Base-by-base conservation (phyloP, 2,329 filamentous ascomycete genomes). In the Emergomyces pasteurianus region DNA sequence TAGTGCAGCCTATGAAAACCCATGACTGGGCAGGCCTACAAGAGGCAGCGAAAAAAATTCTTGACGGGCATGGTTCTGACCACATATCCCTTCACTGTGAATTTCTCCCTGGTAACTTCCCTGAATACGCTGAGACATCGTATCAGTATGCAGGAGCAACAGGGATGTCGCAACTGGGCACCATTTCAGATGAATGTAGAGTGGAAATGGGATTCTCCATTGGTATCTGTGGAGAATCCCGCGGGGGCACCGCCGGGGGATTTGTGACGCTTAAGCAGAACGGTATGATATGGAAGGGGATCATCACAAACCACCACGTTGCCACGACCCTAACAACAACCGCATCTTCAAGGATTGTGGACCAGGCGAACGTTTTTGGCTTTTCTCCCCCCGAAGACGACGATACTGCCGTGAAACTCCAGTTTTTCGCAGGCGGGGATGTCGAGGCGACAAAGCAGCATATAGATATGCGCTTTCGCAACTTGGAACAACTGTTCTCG, bases 171-270 rank as follows among this genome's bases (percentile, higher is more conserved):
- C 38, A 26, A 21, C 23, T 36, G 34, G 31, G 40, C 40, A 38
- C 3, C 23, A 42, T 38, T 8, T 43, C 28, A 63, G 21, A 28
- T 43, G 38, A 31, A 36, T 43, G 55, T 55, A 36, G 54, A 58
- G 53, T 58, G 26, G 16, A 16, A 18, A 61, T 64, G 43, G 62
- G 59, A 38, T 47, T 40, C n/a, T 62, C 60, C 18, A 58, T 65
- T 61, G 62, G 58, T 18, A 56, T 62, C 4, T 14, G 40, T 28
- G 60, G 55, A 26, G 60, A 63, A 49, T 2, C 28, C 10, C 59
- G 62, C 5, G 62, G 47, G 38, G 62, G 62, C n/a, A 65, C 63
- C 1, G n/a, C 63, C n/a, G 63, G 63, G 8, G 63, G 63, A 31
- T 65, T 60, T 47, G 61, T 65, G 9, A 61, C 54, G 7, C 62